These are phyloP conservation scores for Chaetomiaceae sp. DNA, from an alignment of 2,329 filamentous ascomycete species.

Conservation along the genomic window DNA sequence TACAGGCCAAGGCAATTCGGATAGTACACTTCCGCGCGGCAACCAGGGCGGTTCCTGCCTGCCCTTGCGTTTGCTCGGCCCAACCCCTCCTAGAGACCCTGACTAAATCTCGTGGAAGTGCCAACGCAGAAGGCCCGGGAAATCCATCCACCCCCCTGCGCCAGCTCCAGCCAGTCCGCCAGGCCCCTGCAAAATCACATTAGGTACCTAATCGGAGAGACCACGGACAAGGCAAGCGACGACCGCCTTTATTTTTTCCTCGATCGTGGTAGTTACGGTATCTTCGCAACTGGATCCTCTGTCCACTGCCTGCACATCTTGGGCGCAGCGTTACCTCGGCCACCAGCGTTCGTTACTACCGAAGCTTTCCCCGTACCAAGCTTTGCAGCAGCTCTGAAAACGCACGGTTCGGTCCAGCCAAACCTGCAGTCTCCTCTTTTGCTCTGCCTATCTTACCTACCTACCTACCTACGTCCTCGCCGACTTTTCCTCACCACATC, in stretches of 20 bases:
- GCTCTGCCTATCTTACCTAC: no score
- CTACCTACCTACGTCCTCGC: not conserved
- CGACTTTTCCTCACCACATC: not conserved
- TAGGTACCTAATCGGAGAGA: no score
- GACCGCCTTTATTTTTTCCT: no score
- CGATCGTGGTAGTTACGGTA: no score
- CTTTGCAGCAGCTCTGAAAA: no score
- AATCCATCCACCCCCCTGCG: constrained; percentile 6
- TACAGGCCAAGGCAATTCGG: not conserved
- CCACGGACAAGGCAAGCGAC: no score
- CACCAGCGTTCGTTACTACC: no score
- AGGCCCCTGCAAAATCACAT: no score
- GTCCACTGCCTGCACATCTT: not conserved
- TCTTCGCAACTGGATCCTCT: no score
- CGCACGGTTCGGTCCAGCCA: not conserved
- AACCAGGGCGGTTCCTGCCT: not conserved
- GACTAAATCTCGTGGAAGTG: constrained; percentile 2
- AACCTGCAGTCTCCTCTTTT: not conserved
- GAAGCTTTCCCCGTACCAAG: not conserved
- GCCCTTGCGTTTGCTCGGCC: constrained; percentile 8
- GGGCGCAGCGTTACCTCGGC: no score
- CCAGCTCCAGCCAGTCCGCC: not conserved
- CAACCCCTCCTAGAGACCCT: constrained; percentile 18
- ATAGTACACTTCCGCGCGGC: not conserved
- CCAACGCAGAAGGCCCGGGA: constrained; percentile 13